phyloP scores from a whole-genome alignment of 2,329 filamentous ascomycete genomes.

The Neonectria hederae region DNA sequence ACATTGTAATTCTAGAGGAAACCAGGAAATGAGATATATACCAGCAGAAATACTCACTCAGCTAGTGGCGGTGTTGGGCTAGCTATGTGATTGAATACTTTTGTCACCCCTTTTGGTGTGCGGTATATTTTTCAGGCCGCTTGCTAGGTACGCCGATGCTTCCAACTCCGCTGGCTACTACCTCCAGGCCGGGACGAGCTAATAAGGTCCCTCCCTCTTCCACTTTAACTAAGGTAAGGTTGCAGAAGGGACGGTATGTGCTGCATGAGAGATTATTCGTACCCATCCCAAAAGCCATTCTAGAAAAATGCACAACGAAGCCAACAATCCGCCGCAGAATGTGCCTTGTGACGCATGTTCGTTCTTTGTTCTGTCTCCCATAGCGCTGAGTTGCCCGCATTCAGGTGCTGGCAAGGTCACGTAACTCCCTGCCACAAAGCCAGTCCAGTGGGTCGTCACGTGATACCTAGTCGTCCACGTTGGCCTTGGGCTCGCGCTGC shows the following conservation, averaged over 20 bases:
- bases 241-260: neutral
- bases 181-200: slow-evolving; percentile 1
- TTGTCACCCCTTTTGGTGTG: too few species aligned
- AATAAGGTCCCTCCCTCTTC: neutral
- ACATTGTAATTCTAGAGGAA: too few species aligned
- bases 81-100: too few species aligned
- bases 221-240: neutral
- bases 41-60: too few species aligned
- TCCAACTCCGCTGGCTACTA: neutral
- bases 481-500: slow-evolving; percentile 34
- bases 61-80: too few species aligned
- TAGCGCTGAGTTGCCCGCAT: neutral
- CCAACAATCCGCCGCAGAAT: neutral
- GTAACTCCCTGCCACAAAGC: too few species aligned
- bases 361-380: neutral
- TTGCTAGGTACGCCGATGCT: too few species aligned
- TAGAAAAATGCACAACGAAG: neutral
- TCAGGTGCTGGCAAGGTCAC: neutral
- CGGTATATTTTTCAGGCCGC: too few species aligned
- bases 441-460: slow-evolving; percentile 22
- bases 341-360: too few species aligned
- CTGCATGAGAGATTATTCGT: neutral
- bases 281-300: neutral
- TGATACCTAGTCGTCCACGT: slow-evolving; percentile 24
- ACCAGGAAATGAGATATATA: too few species aligned